These are phyloP conservation scores for Cercospora beticola DNA, from an alignment of 2,329 filamentous ascomycete species.

Conservation along the genomic window DNA sequence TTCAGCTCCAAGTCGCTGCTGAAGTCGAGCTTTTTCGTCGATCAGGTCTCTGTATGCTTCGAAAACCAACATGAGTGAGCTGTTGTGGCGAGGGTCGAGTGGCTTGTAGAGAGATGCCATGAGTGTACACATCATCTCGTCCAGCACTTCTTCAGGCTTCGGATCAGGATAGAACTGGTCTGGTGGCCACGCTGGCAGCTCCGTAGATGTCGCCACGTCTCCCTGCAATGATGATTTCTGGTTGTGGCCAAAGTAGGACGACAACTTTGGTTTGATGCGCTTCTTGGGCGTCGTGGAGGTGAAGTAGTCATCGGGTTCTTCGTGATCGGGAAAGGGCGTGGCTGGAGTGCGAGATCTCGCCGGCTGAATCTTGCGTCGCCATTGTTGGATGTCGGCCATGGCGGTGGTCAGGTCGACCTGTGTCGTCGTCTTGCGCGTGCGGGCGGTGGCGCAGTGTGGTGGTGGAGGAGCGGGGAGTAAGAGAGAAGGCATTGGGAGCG, in stretches of 20 bases:
- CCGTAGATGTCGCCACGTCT: constrained; percentile 15
- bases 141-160: constrained; percentile 33
- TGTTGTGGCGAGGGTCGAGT: constrained; percentile 38
- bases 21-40: constrained; percentile 38
- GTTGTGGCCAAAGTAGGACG: constrained; percentile 39
- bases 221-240: constrained; percentile 14
- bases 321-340: constrained; percentile 27
- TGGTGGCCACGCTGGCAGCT: constrained; percentile 32
- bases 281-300: constrained; percentile 36
- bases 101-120: constrained; percentile 33
- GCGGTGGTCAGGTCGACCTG: not conserved
- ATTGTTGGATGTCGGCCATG: constrained; percentile 40
- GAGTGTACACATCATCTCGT: constrained; percentile 35
- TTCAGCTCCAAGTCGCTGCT: constrained; percentile 34
- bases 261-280: constrained; percentile 42
- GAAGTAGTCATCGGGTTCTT: constrained; percentile 35
- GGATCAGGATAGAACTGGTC: constrained; percentile 32
- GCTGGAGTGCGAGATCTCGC: constrained; percentile 32
- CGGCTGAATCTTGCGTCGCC: constrained; percentile 40
- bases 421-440: not conserved
- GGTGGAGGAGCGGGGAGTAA: not conserved
- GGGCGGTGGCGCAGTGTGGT: not conserved
- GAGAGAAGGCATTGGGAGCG: not conserved
- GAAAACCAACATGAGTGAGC: constrained; percentile 44
- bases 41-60: constrained; percentile 43